phyloP scores from a whole-genome alignment of 345 rosid genomes.

The Raphanus raphanistrum region DNA sequence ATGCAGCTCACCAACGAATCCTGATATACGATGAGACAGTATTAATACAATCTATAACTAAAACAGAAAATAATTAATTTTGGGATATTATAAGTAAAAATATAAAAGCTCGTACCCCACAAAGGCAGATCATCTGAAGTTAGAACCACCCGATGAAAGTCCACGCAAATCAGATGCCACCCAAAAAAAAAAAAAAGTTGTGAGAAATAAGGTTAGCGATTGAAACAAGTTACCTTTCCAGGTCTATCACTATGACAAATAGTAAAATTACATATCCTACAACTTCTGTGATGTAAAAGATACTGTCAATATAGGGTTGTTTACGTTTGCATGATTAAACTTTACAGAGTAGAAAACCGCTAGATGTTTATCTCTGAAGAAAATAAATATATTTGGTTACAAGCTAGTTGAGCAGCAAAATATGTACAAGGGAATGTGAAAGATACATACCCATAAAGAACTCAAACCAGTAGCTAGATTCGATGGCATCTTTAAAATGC shows the following conservation, averaged over 20 bases:
- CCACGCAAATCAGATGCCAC: conserved; percentile 35
- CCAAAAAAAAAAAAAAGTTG: background rate
- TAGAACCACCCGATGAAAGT: conserved; percentile 39
- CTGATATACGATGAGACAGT: conserved; percentile 42
- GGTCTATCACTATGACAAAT: conserved; percentile 5
- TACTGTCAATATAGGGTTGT: background rate
- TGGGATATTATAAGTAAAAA: conserved; percentile 5
- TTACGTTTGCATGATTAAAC: background rate
- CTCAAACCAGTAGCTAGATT: conserved; percentile 89
- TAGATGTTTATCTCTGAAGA: too few species aligned
- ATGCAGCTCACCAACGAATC: conserved; percentile 83
- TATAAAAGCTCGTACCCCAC: conserved; percentile 11
- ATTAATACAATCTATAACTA: background rate
- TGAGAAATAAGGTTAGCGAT: conserved; percentile 35
- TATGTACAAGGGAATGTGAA: conserved; percentile 5
- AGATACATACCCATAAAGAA: conserved; percentile 61
- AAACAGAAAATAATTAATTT: background rate
- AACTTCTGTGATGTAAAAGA: conserved; percentile 2
- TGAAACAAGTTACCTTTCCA: background rate
- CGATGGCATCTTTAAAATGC: conserved; percentile 86
- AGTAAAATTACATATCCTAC: background rate
- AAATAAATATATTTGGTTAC: too few species aligned
- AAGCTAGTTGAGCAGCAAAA: background rate
- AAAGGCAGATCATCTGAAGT: conserved; percentile 18
- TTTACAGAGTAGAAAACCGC: too few species aligned